These are phyloP conservation scores for Eutrema yunnanense DNA, from an alignment of 345 rosid species.

Conservation along the genomic window DNA sequence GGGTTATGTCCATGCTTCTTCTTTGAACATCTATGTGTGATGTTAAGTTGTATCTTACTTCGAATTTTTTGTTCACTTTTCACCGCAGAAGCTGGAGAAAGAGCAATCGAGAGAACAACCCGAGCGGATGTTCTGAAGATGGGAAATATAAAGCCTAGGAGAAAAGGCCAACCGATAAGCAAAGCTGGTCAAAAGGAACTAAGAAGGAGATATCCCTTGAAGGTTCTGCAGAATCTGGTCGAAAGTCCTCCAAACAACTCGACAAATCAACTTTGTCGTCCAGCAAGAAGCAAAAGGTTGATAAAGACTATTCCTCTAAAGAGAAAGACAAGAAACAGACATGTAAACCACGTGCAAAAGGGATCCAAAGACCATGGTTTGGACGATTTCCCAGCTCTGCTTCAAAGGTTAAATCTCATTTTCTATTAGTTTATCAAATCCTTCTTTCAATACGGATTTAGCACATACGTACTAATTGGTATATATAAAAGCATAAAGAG, in stretches of 20 bases:
- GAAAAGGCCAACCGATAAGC: slow-evolving; percentile 28
- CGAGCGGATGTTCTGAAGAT: slow-evolving; percentile 21
- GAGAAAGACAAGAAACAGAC: slow-evolving; percentile 47
- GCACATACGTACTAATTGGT: too few species aligned
- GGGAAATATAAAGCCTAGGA: slow-evolving; percentile 41
- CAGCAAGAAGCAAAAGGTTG: slow-evolving; percentile 26
- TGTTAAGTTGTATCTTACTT: too few species aligned
- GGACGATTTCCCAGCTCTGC: neutral
- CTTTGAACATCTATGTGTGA: too few species aligned
- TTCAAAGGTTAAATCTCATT: neutral
- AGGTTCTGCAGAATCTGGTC: slow-evolving; percentile 38
- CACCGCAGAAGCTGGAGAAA: too few species aligned
- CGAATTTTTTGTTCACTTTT: too few species aligned
- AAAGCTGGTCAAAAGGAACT: slow-evolving; percentile 38
- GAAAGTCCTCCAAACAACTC: slow-evolving; percentile 43
- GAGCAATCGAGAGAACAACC: too few species aligned
- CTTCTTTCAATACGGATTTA: neutral
- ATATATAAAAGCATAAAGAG: too few species aligned
- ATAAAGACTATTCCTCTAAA: slow-evolving; percentile 27
- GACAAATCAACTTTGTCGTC: slow-evolving; percentile 39
- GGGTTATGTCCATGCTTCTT: too few species aligned
- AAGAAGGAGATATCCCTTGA: slow-evolving; percentile 34
- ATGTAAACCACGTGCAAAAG: slow-evolving; percentile 41
- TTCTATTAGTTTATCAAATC: neutral
- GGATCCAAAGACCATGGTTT: slow-evolving; percentile 64